phyloP scores from a whole-genome alignment of 768 basidiomycete species.

The Auricularia heimuer region DNA sequence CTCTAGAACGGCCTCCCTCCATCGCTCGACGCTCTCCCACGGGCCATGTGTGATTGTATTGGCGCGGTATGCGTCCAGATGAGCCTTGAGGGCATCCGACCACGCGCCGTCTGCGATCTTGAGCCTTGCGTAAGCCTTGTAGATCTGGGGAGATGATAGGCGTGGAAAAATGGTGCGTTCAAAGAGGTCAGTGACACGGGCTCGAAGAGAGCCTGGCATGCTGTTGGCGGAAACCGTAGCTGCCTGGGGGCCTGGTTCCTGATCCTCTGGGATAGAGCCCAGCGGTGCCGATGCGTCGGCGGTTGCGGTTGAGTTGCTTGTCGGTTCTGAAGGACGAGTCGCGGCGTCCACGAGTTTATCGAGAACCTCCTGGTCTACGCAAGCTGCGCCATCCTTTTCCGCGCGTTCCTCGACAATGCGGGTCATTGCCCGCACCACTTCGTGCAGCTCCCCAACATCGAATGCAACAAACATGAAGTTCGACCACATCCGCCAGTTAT shows the following conservation, averaged over 20 bases:
- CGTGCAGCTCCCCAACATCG: slow-evolving; percentile 86
- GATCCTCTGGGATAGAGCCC: slow-evolving; percentile 6
- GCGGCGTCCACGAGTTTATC: slow-evolving; percentile 85
- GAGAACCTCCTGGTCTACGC: slow-evolving; percentile 79
- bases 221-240: slow-evolving; percentile 41
- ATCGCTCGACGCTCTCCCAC: slow-evolving; percentile 31
- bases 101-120: slow-evolving; percentile 60
- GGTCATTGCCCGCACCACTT: slow-evolving; percentile 73
- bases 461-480: slow-evolving; percentile 94
- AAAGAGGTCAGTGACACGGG: slow-evolving; percentile 63
- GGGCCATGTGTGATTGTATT: slow-evolving; percentile 30
- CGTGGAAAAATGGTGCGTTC: slow-evolving; percentile 73
- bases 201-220: slow-evolving; percentile 49
- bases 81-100: slow-evolving; percentile 70
- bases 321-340: slow-evolving; percentile 35
- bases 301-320: slow-evolving; percentile 2
- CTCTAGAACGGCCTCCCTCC: slow-evolving; percentile 67
- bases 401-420: slow-evolving; percentile 75
- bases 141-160: slow-evolving; percentile 68
- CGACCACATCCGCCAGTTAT: slow-evolving; percentile 97
- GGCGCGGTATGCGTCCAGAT: slow-evolving; percentile 77
- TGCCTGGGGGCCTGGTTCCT: slow-evolving; percentile 16
- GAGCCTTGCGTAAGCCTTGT: slow-evolving; percentile 67
- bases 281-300: neutral
- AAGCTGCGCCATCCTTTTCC: slow-evolving; percentile 35